Percentiles rank a stretch among this genome's conserved stretches.
Evolutionary conservation across 2,329 filamentous ascomycete genomes (phyloP).

Genomic region (Leptographium procerum): DNA sequence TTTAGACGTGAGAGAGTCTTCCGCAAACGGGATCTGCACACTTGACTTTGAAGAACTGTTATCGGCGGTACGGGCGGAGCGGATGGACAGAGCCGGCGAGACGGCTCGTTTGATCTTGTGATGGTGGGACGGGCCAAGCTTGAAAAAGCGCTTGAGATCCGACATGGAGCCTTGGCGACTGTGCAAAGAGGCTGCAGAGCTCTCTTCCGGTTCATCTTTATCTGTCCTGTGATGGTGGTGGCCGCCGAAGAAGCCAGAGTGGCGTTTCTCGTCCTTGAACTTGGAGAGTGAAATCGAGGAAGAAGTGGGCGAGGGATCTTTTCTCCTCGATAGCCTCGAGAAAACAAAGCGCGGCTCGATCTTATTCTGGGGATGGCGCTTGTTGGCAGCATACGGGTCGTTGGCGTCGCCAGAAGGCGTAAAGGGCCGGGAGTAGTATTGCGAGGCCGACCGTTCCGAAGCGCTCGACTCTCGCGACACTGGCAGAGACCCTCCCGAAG

Average conservation of each 20-base stretch:
- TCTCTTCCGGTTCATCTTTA: slow-evolving; percentile 32
- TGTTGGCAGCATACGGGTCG: slow-evolving; percentile 78
- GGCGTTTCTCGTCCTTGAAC: slow-evolving; percentile 37
- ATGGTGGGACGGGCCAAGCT: slow-evolving; percentile 55
- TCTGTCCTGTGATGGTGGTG: slow-evolving; percentile 27
- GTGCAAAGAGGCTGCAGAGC: slow-evolving; percentile 31
- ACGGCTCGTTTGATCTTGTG: slow-evolving; percentile 58
- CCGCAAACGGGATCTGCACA: slow-evolving; percentile 74
- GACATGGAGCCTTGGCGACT: slow-evolving; percentile 72
- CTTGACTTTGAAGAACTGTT: slow-evolving; percentile 37
- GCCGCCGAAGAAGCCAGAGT: slow-evolving; percentile 29
- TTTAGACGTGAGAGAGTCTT: slow-evolving; percentile 80
- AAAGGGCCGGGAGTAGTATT: slow-evolving; percentile 60
- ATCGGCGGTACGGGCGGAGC: slow-evolving; percentile 26
- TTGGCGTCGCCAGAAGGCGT: slow-evolving; percentile 70
- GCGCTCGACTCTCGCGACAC: slow-evolving; percentile 54
- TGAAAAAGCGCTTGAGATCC: slow-evolving; percentile 95
- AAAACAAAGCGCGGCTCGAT: slow-evolving; percentile 82
- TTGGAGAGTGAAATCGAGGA: slow-evolving; percentile 40
- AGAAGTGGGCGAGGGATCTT: slow-evolving; percentile 44
- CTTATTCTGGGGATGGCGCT: slow-evolving; percentile 55
- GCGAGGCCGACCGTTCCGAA: slow-evolving; percentile 43
- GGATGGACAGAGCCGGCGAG: slow-evolving; percentile 47
- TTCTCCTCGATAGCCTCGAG: slow-evolving; percentile 63
- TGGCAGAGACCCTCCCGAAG: slow-evolving; percentile 36